Evolutionary conservation across 176 grass and related monocot genomes (phyloP).

Genomic region (Triticum urartu): DNA sequence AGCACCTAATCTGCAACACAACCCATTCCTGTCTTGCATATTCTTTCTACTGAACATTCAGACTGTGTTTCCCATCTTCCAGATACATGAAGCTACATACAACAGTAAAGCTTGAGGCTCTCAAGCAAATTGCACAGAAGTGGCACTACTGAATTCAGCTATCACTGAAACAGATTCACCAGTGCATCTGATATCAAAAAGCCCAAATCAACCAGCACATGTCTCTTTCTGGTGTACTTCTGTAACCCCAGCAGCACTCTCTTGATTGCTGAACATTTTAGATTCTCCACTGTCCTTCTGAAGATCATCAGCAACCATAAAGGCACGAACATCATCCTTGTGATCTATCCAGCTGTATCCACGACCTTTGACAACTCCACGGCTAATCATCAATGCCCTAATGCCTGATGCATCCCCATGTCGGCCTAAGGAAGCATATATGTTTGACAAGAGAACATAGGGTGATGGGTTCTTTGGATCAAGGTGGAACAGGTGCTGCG

Average conservation of each 20-base stretch:
- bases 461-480: slow-evolving; percentile 76
- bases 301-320: slow-evolving; percentile 69
- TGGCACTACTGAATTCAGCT: not conserved
- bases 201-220: slow-evolving; percentile 35
- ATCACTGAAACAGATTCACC: not conserved
- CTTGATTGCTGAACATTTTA: not conserved
- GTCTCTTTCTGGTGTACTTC: slow-evolving; percentile 24
- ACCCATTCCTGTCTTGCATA: not conserved
- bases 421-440: slow-evolving; percentile 73
- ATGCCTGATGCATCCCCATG: slow-evolving; percentile 66
- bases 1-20: not conserved
- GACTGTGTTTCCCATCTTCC: not conserved
- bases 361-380: slow-evolving; percentile 67
- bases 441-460: slow-evolving; percentile 90
- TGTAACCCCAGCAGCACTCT: not conserved
- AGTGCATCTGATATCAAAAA: slow-evolving; percentile 9
- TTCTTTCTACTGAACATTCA: not conserved
- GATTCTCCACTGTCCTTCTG: slow-evolving; percentile 21
- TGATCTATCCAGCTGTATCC: slow-evolving; percentile 85
- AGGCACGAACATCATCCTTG: slow-evolving; percentile 54
- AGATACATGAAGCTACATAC: not conserved
- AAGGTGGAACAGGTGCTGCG: slow-evolving; percentile 61
- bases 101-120: not conserved
- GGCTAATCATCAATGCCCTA: slow-evolving; percentile 65
- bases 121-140: not conserved